Evolutionary conservation across 106 monocot species (phyloP).

Genomic region (Cymbidium sinense): DNA sequence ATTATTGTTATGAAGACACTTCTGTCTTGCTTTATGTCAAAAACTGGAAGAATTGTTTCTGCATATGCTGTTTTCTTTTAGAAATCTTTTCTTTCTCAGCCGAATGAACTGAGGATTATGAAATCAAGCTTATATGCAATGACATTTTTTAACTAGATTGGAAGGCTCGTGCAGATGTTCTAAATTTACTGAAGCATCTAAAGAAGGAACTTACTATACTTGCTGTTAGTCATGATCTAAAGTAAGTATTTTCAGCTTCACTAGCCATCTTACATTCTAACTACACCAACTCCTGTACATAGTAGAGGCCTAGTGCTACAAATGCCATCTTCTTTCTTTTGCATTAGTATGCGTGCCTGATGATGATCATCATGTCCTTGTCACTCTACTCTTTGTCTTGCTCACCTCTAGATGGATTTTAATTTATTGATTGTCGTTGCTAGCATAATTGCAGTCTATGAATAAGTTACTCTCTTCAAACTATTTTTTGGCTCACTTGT

Average conservation of each 20-base stretch:
- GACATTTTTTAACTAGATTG: slow-evolving; percentile 47
- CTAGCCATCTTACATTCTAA: not conserved
- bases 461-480: not conserved
- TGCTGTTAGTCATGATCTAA: slow-evolving; percentile 89
- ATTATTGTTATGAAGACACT: not conserved
- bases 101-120: not conserved
- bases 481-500: not conserved
- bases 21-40: not conserved
- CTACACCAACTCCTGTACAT: not conserved
- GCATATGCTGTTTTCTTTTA: no score
- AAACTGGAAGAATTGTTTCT: not conserved
- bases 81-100: not conserved
- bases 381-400: not conserved
- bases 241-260: slow-evolving; percentile 29
- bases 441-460: not conserved
- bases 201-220: slow-evolving; percentile 86
- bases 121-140: not conserved
- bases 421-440: not conserved
- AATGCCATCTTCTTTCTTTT: not conserved
- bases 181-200: slow-evolving; percentile 67
- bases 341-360: not conserved
- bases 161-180: slow-evolving; percentile 91
- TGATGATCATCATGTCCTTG: not conserved
- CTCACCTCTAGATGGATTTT: not conserved
- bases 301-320: not conserved